Evolutionary conservation across 1,284 basidiomycete species (phyloP), one percentile per base, ranked within the genome.

Genomic region (Sporisorium scitamineum): DNA sequence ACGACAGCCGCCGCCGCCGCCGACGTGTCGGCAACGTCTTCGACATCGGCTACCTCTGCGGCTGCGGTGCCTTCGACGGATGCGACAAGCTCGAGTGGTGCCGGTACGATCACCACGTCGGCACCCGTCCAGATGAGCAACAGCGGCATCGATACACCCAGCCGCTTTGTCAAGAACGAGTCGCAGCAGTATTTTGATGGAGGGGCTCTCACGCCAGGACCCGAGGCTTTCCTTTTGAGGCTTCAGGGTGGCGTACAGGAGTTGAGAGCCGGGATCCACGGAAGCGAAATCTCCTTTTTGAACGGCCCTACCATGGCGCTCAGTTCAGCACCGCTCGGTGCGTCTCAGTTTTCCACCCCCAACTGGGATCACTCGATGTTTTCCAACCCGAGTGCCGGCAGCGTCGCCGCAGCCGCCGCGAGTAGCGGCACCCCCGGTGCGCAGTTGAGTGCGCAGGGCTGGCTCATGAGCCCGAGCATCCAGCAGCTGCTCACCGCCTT

Each of bases 151-250:
- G 57, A 76, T 34, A 71, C 73, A 20, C 73, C 73, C 14, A 76
- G 73, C 42, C 73, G 73, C n/a, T 76, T 71, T 56, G 68, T 71
- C 51, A 76, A 76, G 54, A 64, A 70, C 55, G 61, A 71, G 60
- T 71, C 64, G 57, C 60, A 71, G 61, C 68, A 76, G 61, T 76
- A 70, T 76, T 76, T 76, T 76, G 73, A 76, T 76, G 73, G 73
- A 76, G 73, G 68, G 61, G 73, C 73, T 76, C 71, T 78, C 76
- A 71, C 76, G 68, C 71, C 71, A 62, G 78, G 78, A 61, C 78
- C 78, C 62, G 78, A 80, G 65, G 78, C 76, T 61, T 80, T 80
- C 57, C 72, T 80, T 56, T 68, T 80, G 48, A 73, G 78, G 64
- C 68, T 80, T 59, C 74, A 77, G 67, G 78, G 78, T 57, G 78